Evolutionary conservation across 2,329 filamentous ascomycete species (phyloP).

Genomic region (Meredithiella fracta): DNA sequence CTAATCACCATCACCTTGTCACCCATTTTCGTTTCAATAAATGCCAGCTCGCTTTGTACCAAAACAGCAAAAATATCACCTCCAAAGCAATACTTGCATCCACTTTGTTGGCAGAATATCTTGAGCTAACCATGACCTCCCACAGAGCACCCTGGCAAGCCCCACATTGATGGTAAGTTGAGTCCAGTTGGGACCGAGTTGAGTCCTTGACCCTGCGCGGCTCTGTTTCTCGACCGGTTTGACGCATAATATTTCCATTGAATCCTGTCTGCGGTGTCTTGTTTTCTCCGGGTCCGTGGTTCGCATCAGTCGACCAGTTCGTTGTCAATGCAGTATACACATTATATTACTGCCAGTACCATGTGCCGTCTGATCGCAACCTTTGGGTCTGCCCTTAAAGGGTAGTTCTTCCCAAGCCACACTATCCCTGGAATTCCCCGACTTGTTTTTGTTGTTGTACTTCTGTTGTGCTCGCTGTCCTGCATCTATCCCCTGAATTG

Average conservation of each 20-base stretch:
- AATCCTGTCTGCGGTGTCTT: not conserved
- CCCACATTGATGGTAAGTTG: slow-evolving; percentile 45
- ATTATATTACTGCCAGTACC: not conserved
- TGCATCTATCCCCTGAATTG: not conserved
- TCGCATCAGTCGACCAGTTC: not conserved
- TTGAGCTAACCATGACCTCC: slow-evolving; percentile 22
- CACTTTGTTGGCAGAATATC: slow-evolving; percentile 8
- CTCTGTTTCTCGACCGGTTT: not conserved
- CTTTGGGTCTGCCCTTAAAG: too few relatives aligned
- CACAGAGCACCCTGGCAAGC: slow-evolving; percentile 52
- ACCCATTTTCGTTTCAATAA: not conserved
- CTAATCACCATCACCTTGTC: not conserved
- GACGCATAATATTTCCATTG: not conserved
- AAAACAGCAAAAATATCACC: not conserved
- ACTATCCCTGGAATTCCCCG: too few relatives aligned
- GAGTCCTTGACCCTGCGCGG: not conserved
- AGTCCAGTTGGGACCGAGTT: slow-evolving; percentile 5
- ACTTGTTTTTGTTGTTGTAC: too few relatives aligned
- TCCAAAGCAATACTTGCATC: not conserved
- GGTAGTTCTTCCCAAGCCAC: too few relatives aligned
- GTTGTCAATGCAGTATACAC: not conserved
- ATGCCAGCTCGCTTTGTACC: not conserved
- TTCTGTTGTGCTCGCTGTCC: too few relatives aligned
- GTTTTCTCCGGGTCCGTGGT: not conserved
- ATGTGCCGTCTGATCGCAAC: too few relatives aligned